phyloP scores from a whole-genome alignment of 2,329 filamentous ascomycete genomes.

The Thielaviopsis ethacetica region DNA sequence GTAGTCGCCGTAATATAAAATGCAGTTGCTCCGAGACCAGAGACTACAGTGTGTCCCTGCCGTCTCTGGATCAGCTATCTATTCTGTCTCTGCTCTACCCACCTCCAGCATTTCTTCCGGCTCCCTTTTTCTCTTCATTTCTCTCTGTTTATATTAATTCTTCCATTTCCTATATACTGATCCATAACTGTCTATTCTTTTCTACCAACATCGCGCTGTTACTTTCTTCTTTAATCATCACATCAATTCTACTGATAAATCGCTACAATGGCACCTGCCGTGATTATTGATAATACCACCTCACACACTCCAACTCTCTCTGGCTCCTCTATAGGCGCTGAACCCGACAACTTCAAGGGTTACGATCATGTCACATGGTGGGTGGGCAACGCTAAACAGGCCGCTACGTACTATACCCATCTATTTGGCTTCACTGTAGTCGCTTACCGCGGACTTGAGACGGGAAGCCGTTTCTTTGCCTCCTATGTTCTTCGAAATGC shows the following conservation, averaged over 20 bases:
- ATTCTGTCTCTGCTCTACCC: no score
- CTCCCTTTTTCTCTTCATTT: no score
- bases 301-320: constrained; percentile 29
- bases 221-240: not conserved
- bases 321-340: constrained; percentile 28
- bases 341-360: constrained; percentile 47
- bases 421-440: constrained; percentile 74
- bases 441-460: constrained; percentile 80
- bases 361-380: constrained; percentile 95
- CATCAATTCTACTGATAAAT: not conserved
- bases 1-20: not conserved
- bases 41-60: no score
- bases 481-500: constrained; percentile 73
- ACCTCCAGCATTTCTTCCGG: not conserved
- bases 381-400: constrained; percentile 93
- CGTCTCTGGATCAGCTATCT: no score
- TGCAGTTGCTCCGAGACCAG: not conserved
- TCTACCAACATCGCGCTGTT: not conserved
- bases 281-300: constrained; percentile 26
- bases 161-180: no score
- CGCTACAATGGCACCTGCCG: constrained; percentile 40
- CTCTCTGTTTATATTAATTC: no score
- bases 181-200: not conserved
- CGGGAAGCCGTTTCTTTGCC: constrained; percentile 62
- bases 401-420: constrained; percentile 71